A percentile compares a stretch with the other conserved stretches of the same genome.
Conservation (phyloP, 2,329 filamentous ascomycete species). For the Fusarium metavorans region DNA sequence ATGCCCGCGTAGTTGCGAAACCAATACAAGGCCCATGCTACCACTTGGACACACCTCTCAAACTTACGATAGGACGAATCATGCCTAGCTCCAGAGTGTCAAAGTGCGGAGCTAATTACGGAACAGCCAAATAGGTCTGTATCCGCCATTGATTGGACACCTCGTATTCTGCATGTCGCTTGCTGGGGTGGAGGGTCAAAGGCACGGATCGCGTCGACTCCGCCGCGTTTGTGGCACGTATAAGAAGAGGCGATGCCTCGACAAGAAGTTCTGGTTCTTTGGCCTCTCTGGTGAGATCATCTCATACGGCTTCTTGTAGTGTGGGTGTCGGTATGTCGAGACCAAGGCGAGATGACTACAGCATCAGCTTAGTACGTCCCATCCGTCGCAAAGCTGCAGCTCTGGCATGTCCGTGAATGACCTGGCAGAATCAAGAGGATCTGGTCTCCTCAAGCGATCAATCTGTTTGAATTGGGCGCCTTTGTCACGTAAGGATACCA, state of each 20-base stretch:
- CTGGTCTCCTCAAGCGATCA: background rate
- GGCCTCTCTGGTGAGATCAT: background rate
- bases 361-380: background rate
- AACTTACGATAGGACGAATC: background rate
- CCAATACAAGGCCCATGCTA: background rate
- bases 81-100: background rate
- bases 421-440: background rate
- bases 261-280: background rate
- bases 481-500: background rate
- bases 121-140: background rate
- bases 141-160: background rate
- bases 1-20: background rate
- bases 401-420: background rate
- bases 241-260: background rate
- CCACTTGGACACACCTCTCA: background rate
- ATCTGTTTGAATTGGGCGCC: background rate
- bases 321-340: background rate
- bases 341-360: background rate
- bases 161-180: constrained; percentile 2
- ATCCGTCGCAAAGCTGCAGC: background rate
- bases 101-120: background rate
- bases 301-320: background rate
- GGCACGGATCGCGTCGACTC: constrained; percentile 1
- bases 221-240: background rate
- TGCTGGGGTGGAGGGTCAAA: background rate